Conservation (phyloP, 768 basidiomycete genomes). For the Tricholoma sp. region DNA sequence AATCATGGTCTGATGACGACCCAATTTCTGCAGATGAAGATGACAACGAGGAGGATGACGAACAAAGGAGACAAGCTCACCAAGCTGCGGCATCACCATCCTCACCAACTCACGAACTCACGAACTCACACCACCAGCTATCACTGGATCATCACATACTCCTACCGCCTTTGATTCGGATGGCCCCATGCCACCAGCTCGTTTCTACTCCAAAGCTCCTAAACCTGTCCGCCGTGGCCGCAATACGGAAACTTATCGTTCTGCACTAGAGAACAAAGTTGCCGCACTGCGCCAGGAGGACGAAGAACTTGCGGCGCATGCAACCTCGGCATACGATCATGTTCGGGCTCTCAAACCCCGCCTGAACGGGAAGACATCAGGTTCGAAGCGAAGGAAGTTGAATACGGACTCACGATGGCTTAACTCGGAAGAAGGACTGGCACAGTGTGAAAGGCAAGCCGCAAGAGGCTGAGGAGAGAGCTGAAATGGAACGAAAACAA, state of each 20-base stretch:
- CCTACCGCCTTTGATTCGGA: not conserved
- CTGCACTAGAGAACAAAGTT: not conserved
- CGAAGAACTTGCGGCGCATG: not conserved
- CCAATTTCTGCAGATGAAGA: not conserved
- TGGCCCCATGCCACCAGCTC: not conserved
- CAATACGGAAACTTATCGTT: not conserved
- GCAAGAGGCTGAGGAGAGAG: not conserved
- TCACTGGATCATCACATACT: too few relatives aligned
- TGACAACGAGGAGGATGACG: not conserved
- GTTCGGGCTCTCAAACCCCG: not conserved
- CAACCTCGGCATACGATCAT: not conserved
- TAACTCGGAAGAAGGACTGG: not conserved
- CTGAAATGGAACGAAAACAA: not conserved
- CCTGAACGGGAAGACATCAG: not conserved
- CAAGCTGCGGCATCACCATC: not conserved
- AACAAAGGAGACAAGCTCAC: not conserved
- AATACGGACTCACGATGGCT: not conserved
- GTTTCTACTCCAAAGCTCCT: not conserved
- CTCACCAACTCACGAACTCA: not conserved
- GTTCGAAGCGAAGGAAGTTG: not conserved
- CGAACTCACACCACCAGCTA: too few relatives aligned
- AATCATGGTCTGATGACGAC: not conserved
- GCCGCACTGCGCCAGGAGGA: not conserved
- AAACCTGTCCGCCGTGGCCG: not conserved
- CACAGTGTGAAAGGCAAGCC: not conserved